Percentiles rank a stretch among this genome's conserved stretches.
These are phyloP conservation scores for Salvia hispanica DNA, from an alignment of 257 asterid genomes.

Conservation along the genomic window DNA sequence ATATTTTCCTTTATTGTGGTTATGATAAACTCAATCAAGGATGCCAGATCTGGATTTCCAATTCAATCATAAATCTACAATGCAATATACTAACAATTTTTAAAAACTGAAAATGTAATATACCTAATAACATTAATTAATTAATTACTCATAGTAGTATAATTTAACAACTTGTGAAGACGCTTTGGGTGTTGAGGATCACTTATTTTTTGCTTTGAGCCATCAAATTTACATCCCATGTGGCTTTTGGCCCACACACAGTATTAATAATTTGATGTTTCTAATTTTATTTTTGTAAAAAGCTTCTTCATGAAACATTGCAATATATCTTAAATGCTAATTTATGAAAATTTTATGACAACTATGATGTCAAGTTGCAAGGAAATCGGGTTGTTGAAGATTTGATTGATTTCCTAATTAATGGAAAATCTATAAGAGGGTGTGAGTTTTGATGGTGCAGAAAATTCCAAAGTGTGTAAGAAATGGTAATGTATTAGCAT, in stretches of 20 bases:
- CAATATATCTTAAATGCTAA: no score
- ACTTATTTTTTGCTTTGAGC: neutral
- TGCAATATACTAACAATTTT: neutral
- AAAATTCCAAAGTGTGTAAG: no score
- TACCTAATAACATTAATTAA: no score
- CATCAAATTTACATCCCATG: conserved; percentile 24
- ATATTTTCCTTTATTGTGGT: neutral
- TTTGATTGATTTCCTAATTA: no score
- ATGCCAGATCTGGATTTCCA: neutral
- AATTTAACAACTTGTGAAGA: neutral
- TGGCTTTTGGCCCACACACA: conserved; percentile 32
- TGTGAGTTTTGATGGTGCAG: no score
- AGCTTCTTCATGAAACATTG: neutral
- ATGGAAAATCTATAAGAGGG: no score
- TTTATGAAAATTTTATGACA: no score
- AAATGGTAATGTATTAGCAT: no score
- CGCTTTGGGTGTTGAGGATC: neutral
- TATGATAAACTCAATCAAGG: conserved; percentile 23
- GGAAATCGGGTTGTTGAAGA: no score
- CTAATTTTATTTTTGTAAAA: neutral
- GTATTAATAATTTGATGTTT: conserved; percentile 1
- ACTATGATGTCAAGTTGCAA: no score
- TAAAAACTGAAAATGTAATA: no score
- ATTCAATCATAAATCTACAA: neutral
- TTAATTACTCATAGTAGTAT: no score